Percentiles rank a stretch among this genome's conserved stretches.
phyloP scores from a whole-genome alignment of 2,329 filamentous ascomycete species.

The Penicillium sp. region DNA sequence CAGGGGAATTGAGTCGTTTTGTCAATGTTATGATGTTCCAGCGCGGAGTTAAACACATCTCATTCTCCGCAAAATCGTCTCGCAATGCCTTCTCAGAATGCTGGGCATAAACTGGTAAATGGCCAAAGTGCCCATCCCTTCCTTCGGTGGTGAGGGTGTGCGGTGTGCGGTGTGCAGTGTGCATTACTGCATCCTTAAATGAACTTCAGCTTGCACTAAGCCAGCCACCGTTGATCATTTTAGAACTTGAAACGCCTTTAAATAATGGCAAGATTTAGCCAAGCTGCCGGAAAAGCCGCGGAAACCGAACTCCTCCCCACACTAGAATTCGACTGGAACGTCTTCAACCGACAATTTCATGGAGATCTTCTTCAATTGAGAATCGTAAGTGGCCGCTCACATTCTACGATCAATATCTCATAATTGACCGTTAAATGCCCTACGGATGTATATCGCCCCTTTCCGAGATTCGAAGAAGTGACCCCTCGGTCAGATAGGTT shows the following conservation, averaged over 20 bases:
- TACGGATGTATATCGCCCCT: neutral
- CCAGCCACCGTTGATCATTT: conserved; percentile 11
- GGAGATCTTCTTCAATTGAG: neutral
- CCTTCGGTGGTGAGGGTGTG: neutral
- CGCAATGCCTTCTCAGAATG: neutral
- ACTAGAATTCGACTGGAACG: neutral
- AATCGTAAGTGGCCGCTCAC: neutral
- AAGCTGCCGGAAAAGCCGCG: conserved; percentile 11
- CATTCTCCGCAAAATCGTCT: neutral
- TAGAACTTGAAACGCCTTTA: conserved; percentile 8
- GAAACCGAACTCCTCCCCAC: neutral
- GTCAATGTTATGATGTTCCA: neutral
- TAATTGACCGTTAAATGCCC: neutral
- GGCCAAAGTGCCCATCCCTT: neutral
- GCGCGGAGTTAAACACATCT: neutral
- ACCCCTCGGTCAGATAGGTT: no score
- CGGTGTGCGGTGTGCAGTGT: neutral
- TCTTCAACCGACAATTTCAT: neutral
- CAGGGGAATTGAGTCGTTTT: neutral
- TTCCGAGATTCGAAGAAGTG: neutral
- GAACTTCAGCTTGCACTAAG: neutral
- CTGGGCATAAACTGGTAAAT: neutral
- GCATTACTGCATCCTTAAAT: neutral
- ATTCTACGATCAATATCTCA: neutral
- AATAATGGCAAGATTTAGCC: conserved; percentile 7